Percentiles rank a stretch among this genome's conserved stretches.
phyloP scores from a whole-genome alignment of 176 grass and related monocot genomes.

The Rhynchospora pubera region DNA sequence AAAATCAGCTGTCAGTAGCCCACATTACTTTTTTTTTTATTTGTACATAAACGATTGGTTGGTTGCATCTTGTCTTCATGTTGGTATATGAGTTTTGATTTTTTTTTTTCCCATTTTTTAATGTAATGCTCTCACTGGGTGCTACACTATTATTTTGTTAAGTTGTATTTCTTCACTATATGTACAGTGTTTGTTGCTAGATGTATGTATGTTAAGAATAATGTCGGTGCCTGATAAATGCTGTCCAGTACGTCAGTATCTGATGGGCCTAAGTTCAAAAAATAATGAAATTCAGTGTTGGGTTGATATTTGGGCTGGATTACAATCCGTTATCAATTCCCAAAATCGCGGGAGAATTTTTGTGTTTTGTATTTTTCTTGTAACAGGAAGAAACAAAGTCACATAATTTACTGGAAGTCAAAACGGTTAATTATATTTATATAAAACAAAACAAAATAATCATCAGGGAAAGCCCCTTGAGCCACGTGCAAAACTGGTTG shows the following conservation, averaged over 20 bases:
- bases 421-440: too few species aligned
- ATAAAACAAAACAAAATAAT: too few species aligned
- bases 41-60: neutral
- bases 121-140: neutral
- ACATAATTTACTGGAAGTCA: too few species aligned
- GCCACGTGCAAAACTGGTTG: too few species aligned
- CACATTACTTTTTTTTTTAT: neutral
- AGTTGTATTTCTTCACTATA: neutral
- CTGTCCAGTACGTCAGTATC: too few species aligned
- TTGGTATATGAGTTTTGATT: neutral
- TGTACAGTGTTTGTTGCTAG: neutral
- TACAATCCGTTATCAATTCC: too few species aligned
- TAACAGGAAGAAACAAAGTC: neutral
- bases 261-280: too few species aligned
- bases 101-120: neutral
- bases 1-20: too few species aligned
- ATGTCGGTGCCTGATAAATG: too few species aligned
- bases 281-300: neutral
- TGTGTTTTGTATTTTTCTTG: neutral
- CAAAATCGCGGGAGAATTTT: too few species aligned
- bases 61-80: neutral
- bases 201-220: too few species aligned
- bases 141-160: neutral
- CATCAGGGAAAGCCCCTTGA: too few species aligned
- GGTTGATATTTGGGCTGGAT: neutral